Percentiles rank a stretch among this genome's conserved stretches.
Conservation (phyloP, 2,329 filamentous ascomycete species). For the Leptoxyphium fumago region DNA sequence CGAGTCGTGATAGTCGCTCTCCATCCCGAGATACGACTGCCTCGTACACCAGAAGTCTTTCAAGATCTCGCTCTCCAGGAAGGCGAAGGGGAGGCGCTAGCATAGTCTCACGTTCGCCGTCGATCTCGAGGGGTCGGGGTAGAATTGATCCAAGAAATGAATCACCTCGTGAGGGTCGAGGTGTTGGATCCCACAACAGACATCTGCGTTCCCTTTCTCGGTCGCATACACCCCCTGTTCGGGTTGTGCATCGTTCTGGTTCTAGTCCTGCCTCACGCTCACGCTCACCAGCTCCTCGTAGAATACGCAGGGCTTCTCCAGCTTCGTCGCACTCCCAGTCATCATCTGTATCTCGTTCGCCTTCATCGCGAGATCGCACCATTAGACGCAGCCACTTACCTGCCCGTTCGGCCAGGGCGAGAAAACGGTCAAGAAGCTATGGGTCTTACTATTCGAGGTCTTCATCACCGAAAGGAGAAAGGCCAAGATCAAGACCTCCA, state of each 20-base stretch:
- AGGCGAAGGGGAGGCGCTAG: constrained; percentile 3
- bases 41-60: constrained; percentile 4
- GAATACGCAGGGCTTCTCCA: constrained; percentile 1
- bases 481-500: constrained; percentile 13
- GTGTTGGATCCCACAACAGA: background rate
- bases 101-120: background rate
- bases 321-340: background rate
- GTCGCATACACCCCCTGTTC: constrained; percentile 15
- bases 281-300: constrained; percentile 14
- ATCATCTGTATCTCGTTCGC: constrained; percentile 1
- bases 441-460: constrained; percentile 9
- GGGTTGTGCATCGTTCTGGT: constrained; percentile 5
- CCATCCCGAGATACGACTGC: constrained; percentile 8
- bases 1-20: constrained; percentile 14
- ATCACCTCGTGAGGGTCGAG: background rate
- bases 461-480: constrained; percentile 7
- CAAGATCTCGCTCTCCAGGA: constrained; percentile 7
- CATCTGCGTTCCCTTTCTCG: constrained; percentile 6
- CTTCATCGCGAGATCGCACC: constrained; percentile 6
- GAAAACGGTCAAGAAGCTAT: constrained; percentile 9
- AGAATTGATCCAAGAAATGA: background rate
- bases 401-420: constrained; percentile 9
- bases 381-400: constrained; percentile 6
- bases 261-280: constrained; percentile 12
- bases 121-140: background rate